phyloP scores from a whole-genome alignment of 2,329 filamentous ascomycete genomes.

The Lojkania enalia region DNA sequence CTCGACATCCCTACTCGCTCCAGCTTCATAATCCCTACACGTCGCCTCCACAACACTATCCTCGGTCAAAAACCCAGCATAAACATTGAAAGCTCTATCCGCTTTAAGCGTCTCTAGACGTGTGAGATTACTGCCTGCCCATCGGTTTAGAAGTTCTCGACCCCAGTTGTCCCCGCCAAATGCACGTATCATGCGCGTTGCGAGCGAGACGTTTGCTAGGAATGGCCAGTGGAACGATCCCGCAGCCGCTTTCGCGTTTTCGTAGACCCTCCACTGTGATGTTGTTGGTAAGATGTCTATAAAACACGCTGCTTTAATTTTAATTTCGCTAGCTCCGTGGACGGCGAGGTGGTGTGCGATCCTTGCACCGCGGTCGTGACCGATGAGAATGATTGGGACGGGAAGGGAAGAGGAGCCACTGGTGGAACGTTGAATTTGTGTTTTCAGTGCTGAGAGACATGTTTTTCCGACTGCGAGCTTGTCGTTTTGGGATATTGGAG shows the following conservation, averaged over 20 bases:
- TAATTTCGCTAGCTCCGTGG: constrained; percentile 48
- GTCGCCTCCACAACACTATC: constrained; percentile 51
- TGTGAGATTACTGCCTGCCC: constrained; percentile 27
- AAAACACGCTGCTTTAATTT: constrained; percentile 35
- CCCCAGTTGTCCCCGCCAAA: constrained; percentile 49
- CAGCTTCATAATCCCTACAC: constrained; percentile 62
- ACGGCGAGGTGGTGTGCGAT: constrained; percentile 60
- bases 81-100: constrained; percentile 45
- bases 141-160: constrained; percentile 42
- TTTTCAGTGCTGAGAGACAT: constrained; percentile 28
- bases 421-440: constrained; percentile 24
- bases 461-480: constrained; percentile 34
- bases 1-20: constrained; percentile 57
- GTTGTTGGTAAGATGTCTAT: constrained; percentile 54
- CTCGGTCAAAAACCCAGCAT: constrained; percentile 50
- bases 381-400: constrained; percentile 48
- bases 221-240: constrained; percentile 65
- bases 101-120: constrained; percentile 19
- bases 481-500: constrained; percentile 29
- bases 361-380: constrained; percentile 61
- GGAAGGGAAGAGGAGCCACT: constrained; percentile 5
- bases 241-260: constrained; percentile 47
- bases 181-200: constrained; percentile 55
- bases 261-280: constrained; percentile 54
- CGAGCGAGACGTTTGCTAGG: constrained; percentile 56